Base-by-base conservation (phyloP, 2,329 filamentous ascomycete genomes). In the Ophiocordyceps camponoti-rufipedis region DNA sequence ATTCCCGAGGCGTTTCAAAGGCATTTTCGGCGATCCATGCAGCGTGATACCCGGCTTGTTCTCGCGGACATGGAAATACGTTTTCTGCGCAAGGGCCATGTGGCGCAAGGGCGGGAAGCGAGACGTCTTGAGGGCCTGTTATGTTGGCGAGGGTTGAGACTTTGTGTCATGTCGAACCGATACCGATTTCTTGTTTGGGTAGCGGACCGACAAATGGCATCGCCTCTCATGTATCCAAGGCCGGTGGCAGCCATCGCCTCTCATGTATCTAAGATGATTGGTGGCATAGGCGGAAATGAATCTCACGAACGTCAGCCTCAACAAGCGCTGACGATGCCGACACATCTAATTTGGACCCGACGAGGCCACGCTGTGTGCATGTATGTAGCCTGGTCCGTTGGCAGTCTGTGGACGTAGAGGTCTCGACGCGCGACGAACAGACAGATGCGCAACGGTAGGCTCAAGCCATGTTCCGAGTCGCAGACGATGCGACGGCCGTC, bases 11-110 rank as follows among this genome's bases (percentile, higher is more conserved):
- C 56, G 59, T 60, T 54, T 53, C 47, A 50, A 38, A 23, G 49
- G 50, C 49, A 56, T 56, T 49, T 39, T 55, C 47, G 50, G 52
- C 49, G 51, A 51, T 56, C 47, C 52, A 51, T 49, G 51, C 54
- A 51, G 52, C 53, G 53, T 54, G 56, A 61, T 61, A 61, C 58
- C 58, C 58, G 56, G 50, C 53, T 54, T 54, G 48, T 56, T 51
- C 53, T 52, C 50, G 50, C 48, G 48, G 50, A 50, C 47, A 38
- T 39, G 52, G 54, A 48, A 52, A 50, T 55, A 50, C 49, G 53
- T 6, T 53, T 50, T 48, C 52, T 56, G 42, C 33, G 43, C 31
- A 16, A 43, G 31, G 28, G 33, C 29, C 19, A 41, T n/a, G 35
- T 45, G 50, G 49, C 50, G 51, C 47, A 48, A 49, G 32, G 45